A percentile compares a stretch with the other conserved stretches of the same genome.
phyloP scores from a whole-genome alignment of 768 basidiomycete genomes.

The Xanthoconium stramineum region DNA sequence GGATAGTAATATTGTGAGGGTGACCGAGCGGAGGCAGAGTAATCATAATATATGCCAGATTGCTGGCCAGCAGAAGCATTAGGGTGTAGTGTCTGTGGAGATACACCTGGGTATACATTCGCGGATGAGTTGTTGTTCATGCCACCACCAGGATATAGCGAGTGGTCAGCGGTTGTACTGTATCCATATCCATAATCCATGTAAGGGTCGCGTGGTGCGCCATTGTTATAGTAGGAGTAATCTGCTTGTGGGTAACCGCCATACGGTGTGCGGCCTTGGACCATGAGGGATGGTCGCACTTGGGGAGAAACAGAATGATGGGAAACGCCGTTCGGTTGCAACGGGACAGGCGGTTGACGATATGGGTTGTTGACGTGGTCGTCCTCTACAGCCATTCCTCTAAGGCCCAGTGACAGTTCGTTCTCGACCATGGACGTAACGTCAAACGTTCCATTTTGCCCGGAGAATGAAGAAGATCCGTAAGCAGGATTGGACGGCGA shows the following conservation, averaged over 20 bases:
- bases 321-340: constrained; percentile 29
- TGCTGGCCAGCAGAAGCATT: constrained; percentile 44
- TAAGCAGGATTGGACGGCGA: constrained; percentile 45
- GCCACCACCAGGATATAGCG: constrained; percentile 49
- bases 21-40: constrained; percentile 43
- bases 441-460: constrained; percentile 36
- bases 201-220: constrained; percentile 48
- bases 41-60: constrained; percentile 59
- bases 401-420: constrained; percentile 54
- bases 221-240: constrained; percentile 58
- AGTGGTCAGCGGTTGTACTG: constrained; percentile 46
- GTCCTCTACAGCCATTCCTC: constrained; percentile 61
- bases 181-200: constrained; percentile 59
- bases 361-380: constrained; percentile 41
- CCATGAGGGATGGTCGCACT: constrained; percentile 41
- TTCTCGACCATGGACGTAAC: constrained; percentile 43
- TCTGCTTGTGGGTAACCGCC: constrained; percentile 52
- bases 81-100: constrained; percentile 41
- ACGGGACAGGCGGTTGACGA: constrained; percentile 34
- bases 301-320: constrained; percentile 34
- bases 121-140: constrained; percentile 42
- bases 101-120: constrained; percentile 48
- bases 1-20: constrained; percentile 63
- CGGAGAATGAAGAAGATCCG: constrained; percentile 29
- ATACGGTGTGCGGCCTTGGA: constrained; percentile 47